Evolutionary conservation across 2,329 filamentous ascomycete genomes (phyloP), one percentile per base, ranked within the genome.

Genomic region (Delphinella strobiligena): DNA sequence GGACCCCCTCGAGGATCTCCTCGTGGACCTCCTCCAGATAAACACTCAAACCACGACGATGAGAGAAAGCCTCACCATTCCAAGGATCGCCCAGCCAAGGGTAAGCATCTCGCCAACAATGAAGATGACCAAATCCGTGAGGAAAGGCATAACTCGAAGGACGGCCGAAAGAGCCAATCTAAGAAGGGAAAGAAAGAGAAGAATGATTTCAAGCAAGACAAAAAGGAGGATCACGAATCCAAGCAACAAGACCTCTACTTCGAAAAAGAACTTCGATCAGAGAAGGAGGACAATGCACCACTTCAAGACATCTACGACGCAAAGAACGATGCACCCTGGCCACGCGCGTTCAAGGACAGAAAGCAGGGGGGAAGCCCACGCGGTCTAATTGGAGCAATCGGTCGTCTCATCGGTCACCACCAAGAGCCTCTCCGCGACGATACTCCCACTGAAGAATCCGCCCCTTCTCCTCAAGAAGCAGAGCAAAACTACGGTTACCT

Each of bases 401-500:
- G 22, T 27, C 7, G 22, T 7, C 22, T 27, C 22, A 7, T 27
- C 22, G 22, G 22, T 27, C 22, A 27, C 7, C 22, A 27, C 22
- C 22, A 27, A 27, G 7, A 7, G 22, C 7, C 22, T 7, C 7
- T 27, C 22, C 7, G 12, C 12, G 22, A 27, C 7, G 22, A 27
- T 7, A 27, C 22, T n/a, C n/a, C 27, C 27, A 30, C 27, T 10
- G 10, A 30, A 30, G 27, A 30, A 30, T 10, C 27, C 27, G 27
- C n/a, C 27, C 27, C 27, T n/a, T n/a, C n/a, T n/a, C n/a, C n/a
- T 14, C 31, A 33, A 14, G 31, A 14, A 8, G 31, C 45, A 10
- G 45, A 46, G 2, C 14, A 31, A 3, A 32, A 31, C 5, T 34
- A 31, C 9, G 80, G 80, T 5, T 82, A 77, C 49, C 61, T 85